Evolutionary conservation across 805 yeast genomes (phyloP).

Genomic region (Diddensiella caesifluorescens): DNA sequence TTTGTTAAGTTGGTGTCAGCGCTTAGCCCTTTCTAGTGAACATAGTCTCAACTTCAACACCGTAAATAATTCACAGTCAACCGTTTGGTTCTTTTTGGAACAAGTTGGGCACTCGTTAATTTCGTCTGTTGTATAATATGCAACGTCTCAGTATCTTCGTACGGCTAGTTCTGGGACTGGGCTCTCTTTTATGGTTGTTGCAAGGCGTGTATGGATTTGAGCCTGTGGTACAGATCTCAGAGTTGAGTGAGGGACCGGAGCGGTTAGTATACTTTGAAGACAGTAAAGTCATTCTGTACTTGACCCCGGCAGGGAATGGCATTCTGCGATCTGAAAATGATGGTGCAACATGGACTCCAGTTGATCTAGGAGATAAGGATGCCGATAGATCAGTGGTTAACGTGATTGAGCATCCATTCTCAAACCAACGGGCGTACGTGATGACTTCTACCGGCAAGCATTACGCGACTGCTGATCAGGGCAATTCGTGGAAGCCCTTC

Average conservation of each 20-base stretch:
- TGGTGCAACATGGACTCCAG: slow-evolving; percentile 40
- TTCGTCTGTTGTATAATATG: no score
- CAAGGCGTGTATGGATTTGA: slow-evolving; percentile 10
- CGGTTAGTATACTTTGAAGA: slow-evolving; percentile 34
- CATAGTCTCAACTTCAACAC: no score
- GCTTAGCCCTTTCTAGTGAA: no score
- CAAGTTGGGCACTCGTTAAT: no score
- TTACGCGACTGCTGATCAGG: slow-evolving; percentile 39
- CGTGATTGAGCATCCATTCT: slow-evolving; percentile 38
- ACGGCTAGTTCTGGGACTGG: no score
- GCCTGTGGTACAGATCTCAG: slow-evolving; percentile 13
- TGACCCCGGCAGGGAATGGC: slow-evolving; percentile 20
- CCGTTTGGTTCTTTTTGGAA: no score
- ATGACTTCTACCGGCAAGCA: slow-evolving; percentile 33
- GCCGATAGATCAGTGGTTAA: slow-evolving; percentile 18
- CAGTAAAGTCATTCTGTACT: slow-evolving; percentile 29
- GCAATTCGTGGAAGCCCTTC: slow-evolving; percentile 39
- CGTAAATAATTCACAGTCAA: no score
- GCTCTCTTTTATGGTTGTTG: slow-evolving; percentile 1
- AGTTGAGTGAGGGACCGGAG: slow-evolving; percentile 16
- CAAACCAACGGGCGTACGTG: slow-evolving; percentile 37
- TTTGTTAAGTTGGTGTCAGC: no score
- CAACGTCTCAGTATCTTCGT: no score
- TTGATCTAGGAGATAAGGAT: slow-evolving; percentile 37
- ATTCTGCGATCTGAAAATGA: slow-evolving; percentile 45